Evolutionary conservation across 176 grass and related monocot species (phyloP).

Genomic region (Panicum miliaceum): DNA sequence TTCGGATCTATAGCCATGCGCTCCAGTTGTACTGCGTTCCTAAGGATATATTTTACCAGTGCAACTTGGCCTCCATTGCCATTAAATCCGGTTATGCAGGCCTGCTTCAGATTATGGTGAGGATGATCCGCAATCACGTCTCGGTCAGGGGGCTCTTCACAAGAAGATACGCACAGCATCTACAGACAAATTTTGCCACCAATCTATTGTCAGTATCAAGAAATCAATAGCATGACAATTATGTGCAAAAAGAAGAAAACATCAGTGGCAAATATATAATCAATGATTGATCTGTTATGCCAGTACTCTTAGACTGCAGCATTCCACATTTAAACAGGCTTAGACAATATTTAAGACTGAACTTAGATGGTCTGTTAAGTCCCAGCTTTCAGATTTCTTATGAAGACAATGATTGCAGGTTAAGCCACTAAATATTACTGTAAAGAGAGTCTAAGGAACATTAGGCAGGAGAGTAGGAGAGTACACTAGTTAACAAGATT

Average conservation of each 20-base stretch:
- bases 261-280: background rate
- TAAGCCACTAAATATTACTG: background rate
- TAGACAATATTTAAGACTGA: too few species aligned
- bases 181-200: background rate
- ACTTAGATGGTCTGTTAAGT: background rate
- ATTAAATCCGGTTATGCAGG: constrained; percentile 8
- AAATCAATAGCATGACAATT: background rate
- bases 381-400: background rate
- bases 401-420: background rate
- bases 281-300: too few species aligned
- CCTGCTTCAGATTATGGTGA: constrained; percentile 24
- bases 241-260: background rate
- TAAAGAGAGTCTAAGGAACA: background rate
- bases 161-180: background rate
- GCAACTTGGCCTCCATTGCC: constrained; percentile 27
- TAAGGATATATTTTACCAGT: constrained; percentile 12
- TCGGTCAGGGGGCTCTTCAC: background rate
- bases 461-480: background rate
- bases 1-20: background rate
- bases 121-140: background rate
- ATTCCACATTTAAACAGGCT: too few species aligned
- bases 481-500: background rate
- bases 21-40: constrained; percentile 5
- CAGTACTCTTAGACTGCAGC: too few species aligned
- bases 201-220: background rate